Conservation (phyloP, 208 protist genomes). For the Leishmania guyanensis region DNA sequence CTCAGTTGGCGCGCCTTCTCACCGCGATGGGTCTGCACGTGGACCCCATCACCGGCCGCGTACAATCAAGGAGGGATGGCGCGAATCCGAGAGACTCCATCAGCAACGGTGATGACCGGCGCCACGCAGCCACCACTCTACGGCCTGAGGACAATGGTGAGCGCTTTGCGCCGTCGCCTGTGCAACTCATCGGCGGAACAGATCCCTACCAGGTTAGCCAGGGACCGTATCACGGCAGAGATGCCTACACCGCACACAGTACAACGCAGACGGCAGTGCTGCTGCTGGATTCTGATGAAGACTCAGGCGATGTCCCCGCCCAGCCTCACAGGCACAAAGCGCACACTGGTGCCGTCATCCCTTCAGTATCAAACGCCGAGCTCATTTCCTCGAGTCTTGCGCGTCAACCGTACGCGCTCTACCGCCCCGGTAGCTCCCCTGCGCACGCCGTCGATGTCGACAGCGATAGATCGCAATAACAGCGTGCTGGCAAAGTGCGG, state of each 20-base stretch:
- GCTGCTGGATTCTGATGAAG: conserved; percentile 31
- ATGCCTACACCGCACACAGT: not conserved
- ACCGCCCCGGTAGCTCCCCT: conserved; percentile 34
- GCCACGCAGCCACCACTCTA: not conserved
- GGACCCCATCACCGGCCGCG: conserved; percentile 35
- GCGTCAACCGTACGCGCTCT: conserved; percentile 29
- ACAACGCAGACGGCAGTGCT: conserved; percentile 21
- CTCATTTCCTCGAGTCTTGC: conserved; percentile 15
- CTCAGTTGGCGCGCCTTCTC: conserved; percentile 51
- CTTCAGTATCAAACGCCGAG: not conserved
- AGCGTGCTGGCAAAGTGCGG: not conserved
- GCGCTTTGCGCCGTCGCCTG: conserved; percentile 17
- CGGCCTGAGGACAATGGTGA: conserved; percentile 2
- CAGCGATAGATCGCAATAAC: conserved; percentile 16
- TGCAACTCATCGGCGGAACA: conserved; percentile 17
- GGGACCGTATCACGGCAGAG: not conserved
- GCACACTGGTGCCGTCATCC: not conserved
- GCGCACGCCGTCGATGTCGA: conserved; percentile 38
- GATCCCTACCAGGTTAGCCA: not conserved
- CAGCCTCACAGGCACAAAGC: not conserved
- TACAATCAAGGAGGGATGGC: conserved; percentile 9
- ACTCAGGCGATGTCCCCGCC: not conserved
- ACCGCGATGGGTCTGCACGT: conserved; percentile 63
- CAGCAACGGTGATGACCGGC: not conserved
- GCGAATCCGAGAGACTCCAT: not conserved